A percentile compares a stretch with the other conserved stretches of the same genome.
Conservation (phyloP, 495 filamentous ascomycete species). For the Lophium mytilinum region DNA sequence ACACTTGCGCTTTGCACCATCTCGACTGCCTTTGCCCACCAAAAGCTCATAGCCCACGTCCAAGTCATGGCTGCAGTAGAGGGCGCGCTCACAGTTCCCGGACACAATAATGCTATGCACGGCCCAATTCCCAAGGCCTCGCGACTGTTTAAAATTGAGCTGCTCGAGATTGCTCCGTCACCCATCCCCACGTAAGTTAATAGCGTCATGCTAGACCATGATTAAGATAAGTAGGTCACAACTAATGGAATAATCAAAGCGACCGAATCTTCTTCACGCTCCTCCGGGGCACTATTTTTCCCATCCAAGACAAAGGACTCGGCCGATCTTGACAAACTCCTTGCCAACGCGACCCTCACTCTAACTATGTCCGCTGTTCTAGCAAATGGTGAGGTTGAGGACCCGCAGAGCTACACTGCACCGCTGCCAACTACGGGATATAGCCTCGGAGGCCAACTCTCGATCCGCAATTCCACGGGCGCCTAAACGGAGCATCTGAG, state of each 20-base stretch:
- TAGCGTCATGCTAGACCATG: not conserved
- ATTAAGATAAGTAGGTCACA: not conserved
- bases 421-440: not conserved
- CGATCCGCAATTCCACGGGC: conserved; percentile 1
- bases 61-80: not conserved
- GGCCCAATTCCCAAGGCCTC: not conserved
- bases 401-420: not conserved
- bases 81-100: not conserved
- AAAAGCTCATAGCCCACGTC: not conserved
- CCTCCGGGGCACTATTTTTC: not conserved
- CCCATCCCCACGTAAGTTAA: not conserved
- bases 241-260: not conserved
- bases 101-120: conserved; percentile 1
- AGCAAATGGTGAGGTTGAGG: conserved; percentile 1
- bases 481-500: not conserved
- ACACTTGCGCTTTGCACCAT: not conserved
- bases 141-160: not conserved
- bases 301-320: not conserved
- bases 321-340: conserved; percentile 3
- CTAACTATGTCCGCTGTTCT: not conserved
- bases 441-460: not conserved
- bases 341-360: not conserved
- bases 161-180: not conserved
- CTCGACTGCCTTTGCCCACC: conserved; percentile 1
- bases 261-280: conserved; percentile 1